Percentiles rank a stretch among this genome's conserved stretches.
phyloP scores from a whole-genome alignment of 169 alveolate genomes.

The Toxoplasma gondii region DNA sequence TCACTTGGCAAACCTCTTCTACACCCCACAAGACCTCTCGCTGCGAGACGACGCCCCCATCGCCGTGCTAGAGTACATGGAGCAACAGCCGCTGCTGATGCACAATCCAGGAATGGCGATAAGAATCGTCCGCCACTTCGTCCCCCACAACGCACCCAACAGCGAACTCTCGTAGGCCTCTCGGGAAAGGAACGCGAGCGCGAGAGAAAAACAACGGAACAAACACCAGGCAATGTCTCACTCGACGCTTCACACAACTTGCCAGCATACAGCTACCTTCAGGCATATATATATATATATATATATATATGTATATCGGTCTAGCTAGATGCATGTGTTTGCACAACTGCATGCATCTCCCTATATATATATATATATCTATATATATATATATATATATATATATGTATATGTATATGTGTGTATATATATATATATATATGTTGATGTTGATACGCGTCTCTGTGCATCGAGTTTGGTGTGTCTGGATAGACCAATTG shows the following conservation, averaged over 20 bases:
- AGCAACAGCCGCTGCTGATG: slow-evolving; percentile 83
- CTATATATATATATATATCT: slow-evolving; percentile 16
- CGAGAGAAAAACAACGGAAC: background rate
- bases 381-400: background rate
- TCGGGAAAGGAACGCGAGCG: slow-evolving; percentile 39
- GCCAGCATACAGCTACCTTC: background rate
- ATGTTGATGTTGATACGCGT: too few relatives aligned
- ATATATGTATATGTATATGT: too few relatives aligned
- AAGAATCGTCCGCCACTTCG: slow-evolving; percentile 77
- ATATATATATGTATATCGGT: background rate
- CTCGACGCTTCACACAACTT: background rate
- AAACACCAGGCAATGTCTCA: background rate
- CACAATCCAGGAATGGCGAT: slow-evolving; percentile 86
- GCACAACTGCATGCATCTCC: background rate
- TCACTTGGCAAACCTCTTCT: slow-evolving; percentile 77
- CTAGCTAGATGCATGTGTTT: background rate
- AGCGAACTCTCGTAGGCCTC: slow-evolving; percentile 44
- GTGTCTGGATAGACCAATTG: background rate
- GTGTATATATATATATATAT: too few relatives aligned
- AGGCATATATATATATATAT: background rate
- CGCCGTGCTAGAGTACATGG: slow-evolving; percentile 84
- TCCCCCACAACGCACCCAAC: slow-evolving; percentile 59
- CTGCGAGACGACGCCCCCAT: slow-evolving; percentile 83
- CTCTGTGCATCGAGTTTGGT: too few relatives aligned
- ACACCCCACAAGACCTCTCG: slow-evolving; percentile 75